These are phyloP conservation scores for Cornus suecica DNA, from an alignment of 148 eudicot species.

Conservation along the genomic window DNA sequence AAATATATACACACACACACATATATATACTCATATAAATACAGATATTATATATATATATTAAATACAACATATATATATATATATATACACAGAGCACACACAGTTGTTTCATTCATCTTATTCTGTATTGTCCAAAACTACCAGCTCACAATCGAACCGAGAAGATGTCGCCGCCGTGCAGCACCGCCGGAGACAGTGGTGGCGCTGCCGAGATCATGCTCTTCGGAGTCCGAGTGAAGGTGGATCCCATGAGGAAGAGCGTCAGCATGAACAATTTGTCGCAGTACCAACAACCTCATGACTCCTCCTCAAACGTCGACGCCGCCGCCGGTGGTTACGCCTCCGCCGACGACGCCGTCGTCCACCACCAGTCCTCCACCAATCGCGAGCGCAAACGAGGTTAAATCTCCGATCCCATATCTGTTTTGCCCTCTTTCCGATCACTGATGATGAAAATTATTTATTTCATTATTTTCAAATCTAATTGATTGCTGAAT, in stretches of 20 bases:
- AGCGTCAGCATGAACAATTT: conserved; percentile 76
- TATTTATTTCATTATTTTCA: too few species aligned
- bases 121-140: too few species aligned
- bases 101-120: too few species aligned
- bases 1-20: neutral
- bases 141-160: too few species aligned
- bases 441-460: too few species aligned
- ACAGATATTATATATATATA: too few species aligned
- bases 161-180: too few species aligned
- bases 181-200: neutral
- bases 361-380: conserved; percentile 19
- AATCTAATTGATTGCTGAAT: neutral
- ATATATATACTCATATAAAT: too few species aligned
- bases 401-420: conserved; percentile 37
- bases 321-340: conserved; percentile 31
- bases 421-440: too few species aligned
- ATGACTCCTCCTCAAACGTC: neutral
- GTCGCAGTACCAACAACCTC: conserved; percentile 51
- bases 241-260: conserved; percentile 71
- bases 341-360: conserved; percentile 64
- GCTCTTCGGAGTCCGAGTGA: conserved; percentile 70
- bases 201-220: conserved; percentile 22
- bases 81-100: too few species aligned
- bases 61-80: too few species aligned
- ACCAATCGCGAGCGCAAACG: conserved; percentile 62